Percentiles rank a stretch among this genome's conserved stretches.
phyloP scores from a whole-genome alignment of 495 filamentous ascomycete species.

The Podospora fimiseda region DNA sequence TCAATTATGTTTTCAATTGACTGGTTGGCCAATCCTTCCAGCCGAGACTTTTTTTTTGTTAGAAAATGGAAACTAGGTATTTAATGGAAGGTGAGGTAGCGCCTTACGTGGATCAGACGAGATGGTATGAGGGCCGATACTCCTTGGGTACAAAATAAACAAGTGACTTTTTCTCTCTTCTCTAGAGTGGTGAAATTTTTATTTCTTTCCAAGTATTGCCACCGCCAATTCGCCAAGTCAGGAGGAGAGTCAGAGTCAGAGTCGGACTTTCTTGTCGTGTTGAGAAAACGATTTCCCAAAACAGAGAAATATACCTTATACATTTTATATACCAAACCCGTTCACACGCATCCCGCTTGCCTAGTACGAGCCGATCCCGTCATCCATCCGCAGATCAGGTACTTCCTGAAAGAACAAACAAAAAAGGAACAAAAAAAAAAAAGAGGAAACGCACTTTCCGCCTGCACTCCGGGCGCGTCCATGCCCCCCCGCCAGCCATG shows the following conservation, averaged over 20 bases:
- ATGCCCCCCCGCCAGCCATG: not conserved
- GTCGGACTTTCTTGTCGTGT: no score
- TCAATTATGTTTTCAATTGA: not conserved
- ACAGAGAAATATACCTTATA: no score
- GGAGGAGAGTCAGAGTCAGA: no score
- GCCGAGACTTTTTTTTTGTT: not conserved
- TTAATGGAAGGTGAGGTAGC: not conserved
- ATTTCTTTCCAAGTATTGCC: no score
- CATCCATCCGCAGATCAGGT: not conserved
- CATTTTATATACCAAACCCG: no score
- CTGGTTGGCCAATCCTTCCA: not conserved
- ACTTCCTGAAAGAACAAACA: not conserved
- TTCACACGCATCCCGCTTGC: no score
- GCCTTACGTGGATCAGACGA: not conserved
- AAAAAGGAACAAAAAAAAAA: not conserved
- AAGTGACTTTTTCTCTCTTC: not conserved
- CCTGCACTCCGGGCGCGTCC: not conserved
- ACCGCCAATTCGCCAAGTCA: no score
- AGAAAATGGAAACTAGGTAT: not conserved
- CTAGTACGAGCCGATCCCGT: no score
- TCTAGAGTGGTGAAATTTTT: not conserved
- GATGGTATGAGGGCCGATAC: not conserved
- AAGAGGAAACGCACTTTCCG: not conserved
- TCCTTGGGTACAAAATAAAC: no score
- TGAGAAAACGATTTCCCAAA: no score